Evolutionary conservation across 257 asterid genomes (phyloP), one percentile per base, ranked within the genome.

Genomic region (Salvia hispanica): DNA sequence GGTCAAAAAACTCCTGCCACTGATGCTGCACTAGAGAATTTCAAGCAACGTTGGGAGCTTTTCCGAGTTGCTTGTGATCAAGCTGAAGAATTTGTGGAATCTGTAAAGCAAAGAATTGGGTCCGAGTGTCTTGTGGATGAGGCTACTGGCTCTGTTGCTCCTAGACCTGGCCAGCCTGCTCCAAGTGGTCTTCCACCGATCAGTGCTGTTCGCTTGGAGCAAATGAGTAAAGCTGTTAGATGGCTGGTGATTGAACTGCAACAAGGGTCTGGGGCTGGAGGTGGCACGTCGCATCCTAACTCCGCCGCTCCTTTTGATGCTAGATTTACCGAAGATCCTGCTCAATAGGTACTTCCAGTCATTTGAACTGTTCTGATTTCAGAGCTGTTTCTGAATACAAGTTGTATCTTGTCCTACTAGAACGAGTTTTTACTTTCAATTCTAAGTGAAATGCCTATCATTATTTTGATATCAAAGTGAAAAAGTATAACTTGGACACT

Each of bases 201-300:
- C 44, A 94, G 97, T 64, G 99, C 99, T 0, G 96, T 94, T 72
- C 83, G 96, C 12, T 73, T 94, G 88, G 97, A 94, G 87, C 97
- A 94, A 82, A 85, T 91, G 97, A 94, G 99, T 73, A 94, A 91
- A 85, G 97, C 97, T 16, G 99, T 94, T 47, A 78, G 99, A 69
- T 91, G 92, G 89, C 74, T 94, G 8, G 99, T 94, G 66, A 84
- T 94, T 76, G 99, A 88, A 56, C 79, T 94, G 76, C 97, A 88
- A 43, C 96, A 86, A 58, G 96, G 96, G 43, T 88, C 97, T 9
- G 96, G 98, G 50, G 47, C 80, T 6, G 89, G 82, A 37, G 79
- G 74, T 31, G 75, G 84, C 62, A 76, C 89, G 1, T 71, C 94
- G 1, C 92, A 83, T 28, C 67, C 85, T 56, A 84, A 76, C 54